phyloP scores from a whole-genome alignment of 2,329 filamentous ascomycete species.

The Basipetospora chlamydospora region DNA sequence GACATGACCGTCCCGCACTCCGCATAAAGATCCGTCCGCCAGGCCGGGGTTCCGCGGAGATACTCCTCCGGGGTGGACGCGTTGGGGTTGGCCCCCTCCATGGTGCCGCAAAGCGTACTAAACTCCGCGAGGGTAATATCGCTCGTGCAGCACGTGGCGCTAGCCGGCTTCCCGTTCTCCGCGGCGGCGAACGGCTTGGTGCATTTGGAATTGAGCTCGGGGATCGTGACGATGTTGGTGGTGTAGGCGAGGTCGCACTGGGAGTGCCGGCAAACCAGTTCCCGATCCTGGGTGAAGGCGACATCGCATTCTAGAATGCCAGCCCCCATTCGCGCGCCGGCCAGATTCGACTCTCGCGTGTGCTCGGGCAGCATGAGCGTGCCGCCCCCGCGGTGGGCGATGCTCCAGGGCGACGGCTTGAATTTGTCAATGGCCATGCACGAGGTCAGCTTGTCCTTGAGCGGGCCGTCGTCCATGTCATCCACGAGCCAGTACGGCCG shows the following conservation, averaged over 20 bases:
- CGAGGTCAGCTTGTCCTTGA: conserved; percentile 44
- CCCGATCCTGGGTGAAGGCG: conserved; percentile 47
- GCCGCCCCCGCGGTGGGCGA: conserved; percentile 48
- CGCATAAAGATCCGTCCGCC: conserved; percentile 51
- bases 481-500: conserved; percentile 51
- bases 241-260: conserved; percentile 56
- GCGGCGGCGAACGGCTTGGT: conserved; percentile 45
- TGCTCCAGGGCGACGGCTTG: conserved; percentile 38
- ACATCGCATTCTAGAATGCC: conserved; percentile 56
- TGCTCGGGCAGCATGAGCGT: conserved; percentile 52
- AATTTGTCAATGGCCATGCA: conserved; percentile 39
- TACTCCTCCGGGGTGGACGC: conserved; percentile 44
- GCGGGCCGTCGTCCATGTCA: conserved; percentile 42
- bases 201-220: conserved; percentile 50
- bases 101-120: conserved; percentile 54
- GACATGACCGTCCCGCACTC: conserved; percentile 48
- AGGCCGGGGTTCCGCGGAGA: conserved; percentile 42
- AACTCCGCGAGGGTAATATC: conserved; percentile 57
- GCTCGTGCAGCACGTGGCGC: conserved; percentile 55
- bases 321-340: conserved; percentile 52
- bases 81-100: conserved; percentile 47
- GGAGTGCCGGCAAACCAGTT: conserved; percentile 54
- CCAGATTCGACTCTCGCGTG: conserved; percentile 41
- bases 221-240: conserved; percentile 48
- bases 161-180: conserved; percentile 31